phyloP scores from a whole-genome alignment of 2,329 filamentous ascomycete genomes.

The Spiromastix sp. region DNA sequence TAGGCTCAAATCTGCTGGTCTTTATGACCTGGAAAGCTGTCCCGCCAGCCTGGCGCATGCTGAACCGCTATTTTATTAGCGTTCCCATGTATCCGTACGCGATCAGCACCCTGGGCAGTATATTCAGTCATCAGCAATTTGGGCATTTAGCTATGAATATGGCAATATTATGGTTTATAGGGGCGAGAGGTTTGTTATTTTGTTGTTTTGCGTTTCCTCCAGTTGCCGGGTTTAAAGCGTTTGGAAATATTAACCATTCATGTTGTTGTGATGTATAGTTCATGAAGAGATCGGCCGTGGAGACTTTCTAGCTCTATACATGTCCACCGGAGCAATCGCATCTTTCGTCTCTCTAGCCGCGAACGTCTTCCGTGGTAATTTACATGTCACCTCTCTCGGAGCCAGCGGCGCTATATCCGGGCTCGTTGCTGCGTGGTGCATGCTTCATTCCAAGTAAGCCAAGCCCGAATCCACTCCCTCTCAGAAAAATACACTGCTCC shows the following conservation, averaged over 20 bases:
- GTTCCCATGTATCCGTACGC: constrained; percentile 44
- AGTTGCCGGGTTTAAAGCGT: too few species aligned
- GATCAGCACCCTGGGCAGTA: constrained; percentile 41
- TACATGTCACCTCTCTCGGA: constrained; percentile 39
- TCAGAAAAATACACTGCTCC: not conserved
- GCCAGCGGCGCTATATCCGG: constrained; percentile 42
- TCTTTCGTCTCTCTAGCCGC: constrained; percentile 36
- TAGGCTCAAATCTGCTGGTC: constrained; percentile 40
- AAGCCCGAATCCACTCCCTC: not conserved
- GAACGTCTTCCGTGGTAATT: constrained; percentile 33
- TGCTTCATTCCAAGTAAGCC: constrained; percentile 35
- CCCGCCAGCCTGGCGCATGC: constrained; percentile 43
- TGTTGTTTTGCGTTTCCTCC: not conserved
- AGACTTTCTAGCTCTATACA: constrained; percentile 44
- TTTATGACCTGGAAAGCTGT: constrained; percentile 41
- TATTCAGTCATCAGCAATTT: constrained; percentile 47
- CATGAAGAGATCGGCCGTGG: constrained; percentile 48
- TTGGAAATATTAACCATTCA: too few species aligned
- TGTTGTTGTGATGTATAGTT: too few species aligned
- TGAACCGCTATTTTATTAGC: constrained; percentile 48
- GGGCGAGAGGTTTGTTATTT: constrained; percentile 33
- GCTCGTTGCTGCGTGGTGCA: constrained; percentile 40
- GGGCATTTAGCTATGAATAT: constrained; percentile 46
- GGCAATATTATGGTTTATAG: constrained; percentile 44
- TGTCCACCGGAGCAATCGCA: constrained; percentile 38